phyloP scores from a whole-genome alignment of 2,329 filamentous ascomycete genomes.

The Paradendryphiella salina region DNA sequence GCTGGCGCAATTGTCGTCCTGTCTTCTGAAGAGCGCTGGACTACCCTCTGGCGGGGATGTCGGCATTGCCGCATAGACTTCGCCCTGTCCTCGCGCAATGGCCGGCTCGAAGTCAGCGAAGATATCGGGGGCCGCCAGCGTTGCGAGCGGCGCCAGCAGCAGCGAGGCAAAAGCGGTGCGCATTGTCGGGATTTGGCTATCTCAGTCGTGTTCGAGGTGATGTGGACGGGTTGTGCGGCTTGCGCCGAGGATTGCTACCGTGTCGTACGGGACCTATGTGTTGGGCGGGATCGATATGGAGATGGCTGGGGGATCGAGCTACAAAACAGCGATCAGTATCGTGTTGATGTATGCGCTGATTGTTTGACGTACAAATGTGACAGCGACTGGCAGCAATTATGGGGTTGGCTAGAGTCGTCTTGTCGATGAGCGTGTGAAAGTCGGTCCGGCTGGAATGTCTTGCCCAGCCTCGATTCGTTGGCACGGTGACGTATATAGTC shows the following conservation, averaged over 20 bases:
- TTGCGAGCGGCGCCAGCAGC: slow-evolving; percentile 37
- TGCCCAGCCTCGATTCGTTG: slow-evolving; percentile 9
- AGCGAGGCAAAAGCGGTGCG: slow-evolving; percentile 29
- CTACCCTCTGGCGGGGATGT: slow-evolving; percentile 25
- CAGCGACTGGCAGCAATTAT: background rate
- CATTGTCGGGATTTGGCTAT: slow-evolving; percentile 29
- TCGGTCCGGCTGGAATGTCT: slow-evolving; percentile 9
- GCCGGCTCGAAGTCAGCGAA: slow-evolving; percentile 40
- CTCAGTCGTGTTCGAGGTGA: background rate
- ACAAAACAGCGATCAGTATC: background rate
- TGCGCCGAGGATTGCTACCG: slow-evolving; percentile 13
- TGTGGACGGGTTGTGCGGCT: slow-evolving; percentile 13
- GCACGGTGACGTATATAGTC: slow-evolving; percentile 9
- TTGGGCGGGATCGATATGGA: slow-evolving; percentile 12
- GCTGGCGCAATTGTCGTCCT: slow-evolving; percentile 53
- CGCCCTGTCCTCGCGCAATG: slow-evolving; percentile 20
- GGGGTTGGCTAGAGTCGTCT: slow-evolving; percentile 8
- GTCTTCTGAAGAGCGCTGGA: slow-evolving; percentile 42
- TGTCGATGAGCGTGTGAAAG: slow-evolving; percentile 12
- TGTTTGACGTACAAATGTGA: background rate
- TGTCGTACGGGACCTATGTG: slow-evolving; percentile 8
- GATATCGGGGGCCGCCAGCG: slow-evolving; percentile 33
- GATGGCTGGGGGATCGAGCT: slow-evolving; percentile 2
- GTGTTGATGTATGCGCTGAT: background rate
- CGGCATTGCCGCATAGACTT: slow-evolving; percentile 30